Evolutionary conservation across 768 basidiomycete genomes (phyloP).

Genomic region (Naematelia encephala): DNA sequence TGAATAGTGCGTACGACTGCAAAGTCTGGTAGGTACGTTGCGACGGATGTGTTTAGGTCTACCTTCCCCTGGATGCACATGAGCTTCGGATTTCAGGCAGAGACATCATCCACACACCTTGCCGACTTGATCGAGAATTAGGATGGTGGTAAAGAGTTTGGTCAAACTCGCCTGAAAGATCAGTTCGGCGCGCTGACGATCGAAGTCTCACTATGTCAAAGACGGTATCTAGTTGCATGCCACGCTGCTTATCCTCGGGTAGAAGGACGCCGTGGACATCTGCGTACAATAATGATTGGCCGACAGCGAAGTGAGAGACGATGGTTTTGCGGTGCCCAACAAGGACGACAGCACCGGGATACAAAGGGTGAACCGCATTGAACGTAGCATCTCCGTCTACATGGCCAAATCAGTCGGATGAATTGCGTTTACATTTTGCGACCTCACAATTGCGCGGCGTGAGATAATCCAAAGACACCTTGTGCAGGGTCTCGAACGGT

Average conservation of each 20-base stretch:
- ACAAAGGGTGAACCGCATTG: conserved; percentile 12
- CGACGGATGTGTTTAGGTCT: conserved; percentile 1
- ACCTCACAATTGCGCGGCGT: conserved; percentile 7
- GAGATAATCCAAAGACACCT: conserved; percentile 1
- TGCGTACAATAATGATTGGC: conserved; percentile 9
- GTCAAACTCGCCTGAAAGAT: conserved; percentile 6
- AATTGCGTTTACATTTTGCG: not conserved
- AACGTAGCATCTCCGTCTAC: conserved; percentile 4
- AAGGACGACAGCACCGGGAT: conserved; percentile 8
- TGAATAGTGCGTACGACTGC: too few relatives aligned
- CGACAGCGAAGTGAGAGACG: conserved; percentile 11
- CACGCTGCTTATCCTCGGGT: conserved; percentile 7
- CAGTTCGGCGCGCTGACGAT: too few relatives aligned
- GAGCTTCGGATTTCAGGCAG: too few relatives aligned
- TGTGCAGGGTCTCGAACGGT: conserved; percentile 5
- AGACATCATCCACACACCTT: too few relatives aligned
- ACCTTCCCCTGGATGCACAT: conserved; percentile 2
- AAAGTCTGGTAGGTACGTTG: conserved; percentile 12
- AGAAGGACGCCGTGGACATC: conserved; percentile 11
- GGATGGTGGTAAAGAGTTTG: conserved; percentile 13
- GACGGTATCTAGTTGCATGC: conserved; percentile 1
- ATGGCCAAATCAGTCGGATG: not conserved
- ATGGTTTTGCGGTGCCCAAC: conserved; percentile 15
- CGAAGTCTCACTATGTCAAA: conserved; percentile 10
- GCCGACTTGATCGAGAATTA: conserved; percentile 6